These are phyloP conservation scores for Cadophora gregata DNA, from an alignment of 2,329 filamentous ascomycete genomes.

Conservation along the genomic window DNA sequence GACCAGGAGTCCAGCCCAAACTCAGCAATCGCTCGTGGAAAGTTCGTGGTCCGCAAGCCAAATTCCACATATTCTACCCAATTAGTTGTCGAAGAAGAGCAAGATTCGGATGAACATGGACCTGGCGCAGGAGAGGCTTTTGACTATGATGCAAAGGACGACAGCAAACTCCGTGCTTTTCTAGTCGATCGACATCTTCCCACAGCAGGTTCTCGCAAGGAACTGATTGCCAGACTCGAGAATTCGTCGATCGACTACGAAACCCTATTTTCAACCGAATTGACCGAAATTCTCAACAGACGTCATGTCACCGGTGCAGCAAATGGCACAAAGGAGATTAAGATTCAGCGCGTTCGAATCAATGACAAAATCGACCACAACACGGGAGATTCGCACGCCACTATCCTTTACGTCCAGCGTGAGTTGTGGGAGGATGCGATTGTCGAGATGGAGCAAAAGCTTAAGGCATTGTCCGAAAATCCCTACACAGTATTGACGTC, in stretches of 20 bases:
- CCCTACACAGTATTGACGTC: conserved; percentile 10
- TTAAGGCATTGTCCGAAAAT: neutral
- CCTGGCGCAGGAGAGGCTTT: neutral
- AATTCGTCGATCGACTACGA: conserved; percentile 29
- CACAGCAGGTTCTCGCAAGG: conserved; percentile 27
- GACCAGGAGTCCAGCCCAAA: neutral
- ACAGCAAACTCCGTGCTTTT: conserved; percentile 31
- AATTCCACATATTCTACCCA: neutral
- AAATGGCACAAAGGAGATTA: conserved; percentile 23
- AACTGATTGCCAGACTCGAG: conserved; percentile 33
- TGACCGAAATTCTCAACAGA: conserved; percentile 28
- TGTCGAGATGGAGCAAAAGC: neutral
- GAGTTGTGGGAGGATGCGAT: neutral
- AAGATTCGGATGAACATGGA: neutral
- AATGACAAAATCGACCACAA: conserved; percentile 29
- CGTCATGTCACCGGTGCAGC: conserved; percentile 20
- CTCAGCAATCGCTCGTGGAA: neutral
- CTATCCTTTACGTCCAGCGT: neutral
- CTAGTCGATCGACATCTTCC: conserved; percentile 26
- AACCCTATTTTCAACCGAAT: conserved; percentile 5
- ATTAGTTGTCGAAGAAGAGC: neutral
- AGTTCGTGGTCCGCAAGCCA: neutral
- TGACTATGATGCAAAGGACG: conserved; percentile 24
- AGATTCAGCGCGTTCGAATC: conserved; percentile 27
- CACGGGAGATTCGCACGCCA: conserved; percentile 19